These are phyloP conservation scores for Fusarium verrucosum DNA, from an alignment of 2,329 filamentous ascomycete species.

Conservation along the genomic window DNA sequence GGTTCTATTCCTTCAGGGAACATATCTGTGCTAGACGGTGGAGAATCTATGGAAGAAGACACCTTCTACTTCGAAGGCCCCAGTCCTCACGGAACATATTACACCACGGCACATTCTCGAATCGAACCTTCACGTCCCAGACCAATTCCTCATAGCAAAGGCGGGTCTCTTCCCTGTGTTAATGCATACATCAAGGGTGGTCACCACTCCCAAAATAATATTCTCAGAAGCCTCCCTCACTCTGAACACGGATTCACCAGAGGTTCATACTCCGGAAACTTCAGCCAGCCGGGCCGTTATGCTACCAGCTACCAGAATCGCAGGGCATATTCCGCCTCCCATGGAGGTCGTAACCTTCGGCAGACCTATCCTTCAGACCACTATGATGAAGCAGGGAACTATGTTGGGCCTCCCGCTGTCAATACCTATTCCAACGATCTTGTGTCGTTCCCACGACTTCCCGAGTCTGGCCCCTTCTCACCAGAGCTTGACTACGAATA, in stretches of 20 bases:
- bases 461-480: conserved; percentile 11
- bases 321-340: conserved; percentile 14
- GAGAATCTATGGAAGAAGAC: conserved; percentile 9
- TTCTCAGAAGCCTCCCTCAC: conserved; percentile 2
- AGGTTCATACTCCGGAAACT: conserved; percentile 23
- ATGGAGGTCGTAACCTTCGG: conserved; percentile 7
- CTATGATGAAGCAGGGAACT: conserved; percentile 27
- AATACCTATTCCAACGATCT: neutral
- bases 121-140: neutral
- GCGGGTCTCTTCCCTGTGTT: neutral
- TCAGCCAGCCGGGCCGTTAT: conserved; percentile 19
- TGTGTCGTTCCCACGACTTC: conserved; percentile 29
- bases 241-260: neutral
- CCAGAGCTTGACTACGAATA: neutral
- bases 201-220: neutral
- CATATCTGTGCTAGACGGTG: neutral
- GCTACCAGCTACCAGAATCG: conserved; percentile 18
- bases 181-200: neutral
- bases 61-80: conserved; percentile 11
- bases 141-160: neutral
- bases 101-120: conserved; percentile 7
- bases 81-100: conserved; percentile 18
- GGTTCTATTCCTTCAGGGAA: neutral
- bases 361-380: conserved; percentile 29
- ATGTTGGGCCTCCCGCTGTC: conserved; percentile 14